Evolutionary conservation across 495 filamentous ascomycete species (phyloP).

Genomic region (Ascodesmis nigricans): DNA sequence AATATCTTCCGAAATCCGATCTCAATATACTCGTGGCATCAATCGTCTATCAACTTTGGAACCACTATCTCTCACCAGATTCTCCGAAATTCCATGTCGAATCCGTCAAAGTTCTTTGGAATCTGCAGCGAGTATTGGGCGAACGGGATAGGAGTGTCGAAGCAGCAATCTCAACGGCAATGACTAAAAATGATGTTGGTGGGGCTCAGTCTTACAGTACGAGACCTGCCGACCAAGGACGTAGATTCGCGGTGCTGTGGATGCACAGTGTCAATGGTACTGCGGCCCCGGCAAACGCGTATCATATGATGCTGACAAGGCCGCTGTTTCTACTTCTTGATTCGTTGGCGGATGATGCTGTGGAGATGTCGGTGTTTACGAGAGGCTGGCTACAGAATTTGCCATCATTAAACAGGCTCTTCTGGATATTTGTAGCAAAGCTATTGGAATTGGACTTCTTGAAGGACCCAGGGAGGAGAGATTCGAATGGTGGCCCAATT

Average conservation of each 20-base stretch:
- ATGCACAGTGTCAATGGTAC: conserved; percentile 52
- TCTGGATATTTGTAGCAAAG: conserved; percentile 34
- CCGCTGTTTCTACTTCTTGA: conserved; percentile 72
- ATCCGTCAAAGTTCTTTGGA: conserved; percentile 65
- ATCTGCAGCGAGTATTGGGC: conserved; percentile 45
- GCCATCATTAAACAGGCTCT: conserved; percentile 25
- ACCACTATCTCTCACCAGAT: conserved; percentile 44
- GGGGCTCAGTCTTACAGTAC: conserved; percentile 32
- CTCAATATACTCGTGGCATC: conserved; percentile 41
- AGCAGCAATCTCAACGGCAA: conserved; percentile 52
- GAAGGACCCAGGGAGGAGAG: conserved; percentile 17
- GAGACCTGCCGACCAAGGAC: conserved; percentile 33
- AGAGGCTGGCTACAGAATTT: conserved; percentile 66
- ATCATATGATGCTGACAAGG: conserved; percentile 52
- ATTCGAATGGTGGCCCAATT: conserved; percentile 16
- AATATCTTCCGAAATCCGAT: conserved; percentile 12
- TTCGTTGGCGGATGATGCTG: conserved; percentile 46
- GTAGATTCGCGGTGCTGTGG: conserved; percentile 55
- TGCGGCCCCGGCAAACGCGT: conserved; percentile 35
- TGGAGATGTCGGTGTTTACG: conserved; percentile 51
- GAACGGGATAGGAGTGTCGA: conserved; percentile 46
- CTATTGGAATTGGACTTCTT: conserved; percentile 33
- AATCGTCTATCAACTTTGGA: conserved; percentile 54
- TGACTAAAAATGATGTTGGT: conserved; percentile 34
- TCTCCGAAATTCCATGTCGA: conserved; percentile 87